These are phyloP conservation scores for Rhodofomes roseus DNA, from an alignment of 1,284 basidiomycete species.

Conservation along the genomic window DNA sequence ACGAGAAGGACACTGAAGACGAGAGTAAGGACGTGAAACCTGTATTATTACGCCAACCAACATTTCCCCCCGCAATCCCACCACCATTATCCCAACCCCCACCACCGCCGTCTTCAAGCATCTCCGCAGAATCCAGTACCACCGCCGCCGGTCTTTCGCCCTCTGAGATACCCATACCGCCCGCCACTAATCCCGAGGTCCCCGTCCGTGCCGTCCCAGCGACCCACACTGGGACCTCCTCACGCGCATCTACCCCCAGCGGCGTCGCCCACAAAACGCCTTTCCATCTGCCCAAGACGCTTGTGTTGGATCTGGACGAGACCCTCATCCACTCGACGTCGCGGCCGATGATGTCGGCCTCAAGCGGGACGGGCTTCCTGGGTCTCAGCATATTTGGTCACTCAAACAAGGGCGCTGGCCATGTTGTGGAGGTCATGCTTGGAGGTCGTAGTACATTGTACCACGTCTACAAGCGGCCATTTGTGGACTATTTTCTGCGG, in stretches of 20 bases:
- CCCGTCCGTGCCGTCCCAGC: slow-evolving; percentile 16
- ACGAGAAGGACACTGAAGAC: slow-evolving; percentile 39
- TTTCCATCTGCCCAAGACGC: slow-evolving; percentile 83
- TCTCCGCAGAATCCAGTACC: slow-evolving; percentile 1
- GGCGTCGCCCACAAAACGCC: slow-evolving; percentile 54
- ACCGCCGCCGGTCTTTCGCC: slow-evolving; percentile 8
- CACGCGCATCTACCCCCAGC: slow-evolving; percentile 47
- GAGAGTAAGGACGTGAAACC: slow-evolving; percentile 36
- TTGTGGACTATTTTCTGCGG: slow-evolving; percentile 92
- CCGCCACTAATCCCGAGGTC: slow-evolving; percentile 7
- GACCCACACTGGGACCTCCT: slow-evolving; percentile 9
- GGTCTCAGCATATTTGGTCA: slow-evolving; percentile 54
- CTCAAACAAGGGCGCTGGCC: slow-evolving; percentile 70
- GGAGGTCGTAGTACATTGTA: slow-evolving; percentile 90
- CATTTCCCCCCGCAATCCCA: slow-evolving; percentile 21
- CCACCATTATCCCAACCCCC: slow-evolving; percentile 19
- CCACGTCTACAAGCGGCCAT: slow-evolving; percentile 98
- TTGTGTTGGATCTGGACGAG: slow-evolving; percentile 96
- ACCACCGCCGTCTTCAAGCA: slow-evolving; percentile 19
- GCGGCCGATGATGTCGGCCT: slow-evolving; percentile 55
- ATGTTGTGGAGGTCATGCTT: slow-evolving; percentile 95
- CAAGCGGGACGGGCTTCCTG: slow-evolving; percentile 57
- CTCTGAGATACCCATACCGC: slow-evolving; percentile 8
- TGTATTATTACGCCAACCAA: slow-evolving; percentile 24
- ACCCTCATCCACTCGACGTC: slow-evolving; percentile 98